phyloP scores from a whole-genome alignment of 257 asterid genomes.

The Avicennia marina region DNA sequence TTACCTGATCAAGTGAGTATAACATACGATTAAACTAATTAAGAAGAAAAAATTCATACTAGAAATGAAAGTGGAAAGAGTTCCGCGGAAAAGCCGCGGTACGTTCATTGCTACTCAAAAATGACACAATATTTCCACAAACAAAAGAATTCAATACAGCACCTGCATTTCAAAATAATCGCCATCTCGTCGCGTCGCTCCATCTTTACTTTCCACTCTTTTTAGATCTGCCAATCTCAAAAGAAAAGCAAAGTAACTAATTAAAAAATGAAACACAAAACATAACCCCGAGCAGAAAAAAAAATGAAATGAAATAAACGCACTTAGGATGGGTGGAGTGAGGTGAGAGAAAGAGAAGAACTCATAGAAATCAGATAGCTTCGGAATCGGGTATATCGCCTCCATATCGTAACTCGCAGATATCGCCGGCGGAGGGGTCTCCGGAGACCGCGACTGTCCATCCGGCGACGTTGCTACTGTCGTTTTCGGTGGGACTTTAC shows the following conservation, averaged over 20 bases:
- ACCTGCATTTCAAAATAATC: constrained; percentile 94
- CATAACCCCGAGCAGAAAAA: not conserved
- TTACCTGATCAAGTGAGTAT: not conserved
- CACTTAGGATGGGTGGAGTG: constrained; percentile 78
- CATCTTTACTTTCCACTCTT: constrained; percentile 49
- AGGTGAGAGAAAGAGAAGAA: constrained; percentile 87
- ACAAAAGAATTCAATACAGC: constrained; percentile 2
- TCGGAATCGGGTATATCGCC: constrained; percentile 97
- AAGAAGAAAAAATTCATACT: not conserved
- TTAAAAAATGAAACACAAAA: not conserved
- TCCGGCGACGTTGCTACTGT: constrained; percentile 36
- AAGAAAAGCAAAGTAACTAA: not conserved
- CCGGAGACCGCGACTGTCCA: constrained; percentile 51
- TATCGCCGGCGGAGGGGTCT: constrained; percentile 39
- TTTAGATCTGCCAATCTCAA: constrained; percentile 50
- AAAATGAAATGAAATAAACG: constrained; percentile 20
- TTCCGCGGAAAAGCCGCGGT: not conserved
- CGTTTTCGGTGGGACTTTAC: constrained; percentile 36
- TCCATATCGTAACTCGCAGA: constrained; percentile 75
- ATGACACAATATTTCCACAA: not conserved
- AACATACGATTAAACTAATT: not conserved
- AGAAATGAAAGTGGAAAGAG: not conserved
- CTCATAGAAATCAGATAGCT: constrained; percentile 94
- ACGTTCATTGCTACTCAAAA: not conserved
- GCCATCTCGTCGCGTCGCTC: constrained; percentile 54